Evolutionary conservation across 1,284 basidiomycete species (phyloP), one percentile per base, ranked within the genome.

Genomic region (Cutaneotrichosporon cutaneum): DNA sequence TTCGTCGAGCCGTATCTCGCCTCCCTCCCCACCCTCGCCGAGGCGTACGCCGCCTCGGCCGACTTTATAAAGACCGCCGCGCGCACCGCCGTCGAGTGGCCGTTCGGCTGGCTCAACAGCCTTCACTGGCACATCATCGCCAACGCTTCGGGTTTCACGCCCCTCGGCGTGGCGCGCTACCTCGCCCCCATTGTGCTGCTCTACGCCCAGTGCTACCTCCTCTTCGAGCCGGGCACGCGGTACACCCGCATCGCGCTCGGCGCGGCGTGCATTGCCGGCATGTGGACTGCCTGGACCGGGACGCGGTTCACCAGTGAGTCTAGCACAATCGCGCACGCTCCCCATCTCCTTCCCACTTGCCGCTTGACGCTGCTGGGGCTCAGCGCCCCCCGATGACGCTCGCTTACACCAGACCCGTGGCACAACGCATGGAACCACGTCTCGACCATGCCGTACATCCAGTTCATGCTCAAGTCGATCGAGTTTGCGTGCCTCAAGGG

Each of bases 291-390:
- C 2, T 66, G 64, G 55, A 33, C 61, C 5, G 45, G 51, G 4
- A 71, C 70, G 58, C 64, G 75, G 5, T 73, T 77, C 53, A 61
- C 52, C 21, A 57, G 73, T 74, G 47, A 65, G 71, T 66, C 4
- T n/a, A n/a, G n/a, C n/a, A n/a, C n/a, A n/a, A n/a, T n/a, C n/a
- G n/a, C n/a, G n/a, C n/a, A n/a, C n/a, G n/a, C 6, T 27, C 42
- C 9, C 11, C 9, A 10, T 14, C 24, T 27, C 10, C 11, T 24
- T 11, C 1, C 24, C 18, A 1, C 11, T 48, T 26, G 8, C 11
- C 14, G 3, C 24, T 1, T 14, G 24, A 24, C n/a, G n/a, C n/a
- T n/a, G n/a, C n/a, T n/a, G n/a, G n/a, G n/a, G n/a, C n/a, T n/a
- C n/a, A n/a, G n/a, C n/a, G n/a, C n/a, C n/a, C n/a, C n/a, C n/a